These are phyloP conservation scores for Penicillium sp. DNA, from an alignment of 2,329 filamentous ascomycete species.

Conservation along the genomic window DNA sequence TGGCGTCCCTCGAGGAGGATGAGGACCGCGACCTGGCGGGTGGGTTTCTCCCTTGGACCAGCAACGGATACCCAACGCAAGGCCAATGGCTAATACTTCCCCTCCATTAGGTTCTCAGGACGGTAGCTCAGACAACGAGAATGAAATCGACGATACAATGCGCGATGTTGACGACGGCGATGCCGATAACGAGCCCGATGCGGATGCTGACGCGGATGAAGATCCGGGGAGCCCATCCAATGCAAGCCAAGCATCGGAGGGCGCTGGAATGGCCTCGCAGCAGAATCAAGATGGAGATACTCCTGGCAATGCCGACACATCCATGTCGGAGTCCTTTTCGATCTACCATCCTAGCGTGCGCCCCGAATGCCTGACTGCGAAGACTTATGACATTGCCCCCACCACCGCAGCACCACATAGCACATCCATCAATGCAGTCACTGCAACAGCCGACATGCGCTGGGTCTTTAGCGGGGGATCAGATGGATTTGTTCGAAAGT, in stretches of 20 bases:
- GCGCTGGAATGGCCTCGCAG: constrained; percentile 34
- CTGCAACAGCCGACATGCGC: constrained; percentile 87
- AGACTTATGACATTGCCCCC: constrained; percentile 89
- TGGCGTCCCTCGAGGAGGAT: constrained; percentile 40
- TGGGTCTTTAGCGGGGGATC: constrained; percentile 94
- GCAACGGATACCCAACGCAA: neutral
- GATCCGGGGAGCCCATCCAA: constrained; percentile 39
- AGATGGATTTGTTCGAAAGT: constrained; percentile 95
- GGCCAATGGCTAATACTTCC: constrained; percentile 2
- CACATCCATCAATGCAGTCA: constrained; percentile 90
- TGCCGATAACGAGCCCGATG: constrained; percentile 25
- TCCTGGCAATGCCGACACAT: constrained; percentile 40
- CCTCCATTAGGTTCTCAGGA: constrained; percentile 45
- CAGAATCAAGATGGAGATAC: constrained; percentile 52
- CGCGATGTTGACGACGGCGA: constrained; percentile 40
- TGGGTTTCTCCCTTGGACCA: constrained; percentile 13
- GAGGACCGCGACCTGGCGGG: constrained; percentile 45
- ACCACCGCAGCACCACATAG: constrained; percentile 95
- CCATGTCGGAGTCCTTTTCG: constrained; percentile 34
- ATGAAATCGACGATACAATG: constrained; percentile 43
- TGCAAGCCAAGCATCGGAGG: constrained; percentile 41
- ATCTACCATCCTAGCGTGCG: constrained; percentile 64
- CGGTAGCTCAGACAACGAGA: constrained; percentile 50
- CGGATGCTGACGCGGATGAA: constrained; percentile 15
- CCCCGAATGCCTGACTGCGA: constrained; percentile 73